Evolutionary conservation across 352 stramenopile species (phyloP).

Genomic region (Pythium sukuiense): DNA sequence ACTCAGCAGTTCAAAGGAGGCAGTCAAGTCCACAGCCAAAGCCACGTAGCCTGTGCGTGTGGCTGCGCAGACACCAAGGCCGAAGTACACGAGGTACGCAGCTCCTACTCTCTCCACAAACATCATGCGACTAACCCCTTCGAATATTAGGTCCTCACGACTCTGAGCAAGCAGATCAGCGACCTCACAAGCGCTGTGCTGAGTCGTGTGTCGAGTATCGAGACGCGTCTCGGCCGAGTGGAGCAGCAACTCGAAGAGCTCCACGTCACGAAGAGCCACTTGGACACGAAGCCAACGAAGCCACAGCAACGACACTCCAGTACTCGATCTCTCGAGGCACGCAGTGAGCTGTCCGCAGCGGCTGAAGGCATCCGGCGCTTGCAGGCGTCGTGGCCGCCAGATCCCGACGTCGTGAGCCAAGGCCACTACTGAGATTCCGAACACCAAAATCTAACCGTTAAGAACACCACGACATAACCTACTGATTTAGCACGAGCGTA

Average conservation of each 20-base stretch:
- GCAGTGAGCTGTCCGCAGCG: not conserved
- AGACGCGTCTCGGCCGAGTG: conserved; percentile 18
- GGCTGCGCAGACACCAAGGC: conserved; percentile 19
- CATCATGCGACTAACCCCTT: no score
- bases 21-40: not conserved
- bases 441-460: not conserved
- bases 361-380: conserved; percentile 1
- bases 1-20: not conserved
- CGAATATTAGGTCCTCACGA: no score
- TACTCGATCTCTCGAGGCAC: not conserved
- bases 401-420: not conserved
- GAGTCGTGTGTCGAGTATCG: conserved; percentile 22
- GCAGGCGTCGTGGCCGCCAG: conserved; percentile 7
- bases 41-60: conserved; percentile 3
- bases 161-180: conserved; percentile 28
- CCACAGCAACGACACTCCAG: not conserved
- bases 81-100: conserved; percentile 28
- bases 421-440: not conserved
- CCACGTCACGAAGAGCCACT: not conserved
- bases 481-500: not conserved
- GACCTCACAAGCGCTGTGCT: conserved; percentile 30
- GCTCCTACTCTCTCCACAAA: no score
- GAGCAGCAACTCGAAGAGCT: conserved; percentile 26
- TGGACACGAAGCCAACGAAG: not conserved
- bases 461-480: not conserved